Evolutionary conservation across 2,329 filamentous ascomycete species (phyloP).

Genomic region (Hysterium pulicare): DNA sequence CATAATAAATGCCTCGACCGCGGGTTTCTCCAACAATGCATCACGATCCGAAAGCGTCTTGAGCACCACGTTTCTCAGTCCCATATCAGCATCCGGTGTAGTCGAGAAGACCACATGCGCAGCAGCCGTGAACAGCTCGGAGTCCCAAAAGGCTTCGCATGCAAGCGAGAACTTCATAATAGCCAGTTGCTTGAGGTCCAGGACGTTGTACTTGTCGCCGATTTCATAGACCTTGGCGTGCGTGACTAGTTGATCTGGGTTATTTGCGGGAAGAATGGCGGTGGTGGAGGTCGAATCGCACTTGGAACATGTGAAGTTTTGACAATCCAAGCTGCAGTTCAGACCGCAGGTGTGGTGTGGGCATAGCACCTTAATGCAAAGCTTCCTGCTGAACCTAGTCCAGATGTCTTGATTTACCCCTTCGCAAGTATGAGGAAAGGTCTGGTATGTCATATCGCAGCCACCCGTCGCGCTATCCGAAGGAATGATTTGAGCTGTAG

Average conservation of each 20-base stretch:
- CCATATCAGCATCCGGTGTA: neutral
- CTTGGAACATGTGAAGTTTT: conserved; percentile 1
- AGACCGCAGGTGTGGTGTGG: conserved; percentile 3
- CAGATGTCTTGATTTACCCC: too few species aligned
- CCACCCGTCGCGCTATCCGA: too few species aligned
- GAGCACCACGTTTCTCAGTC: neutral
- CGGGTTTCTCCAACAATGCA: neutral
- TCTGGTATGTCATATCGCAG: too few species aligned
- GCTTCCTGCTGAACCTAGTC: too few species aligned
- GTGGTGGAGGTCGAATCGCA: conserved; percentile 1
- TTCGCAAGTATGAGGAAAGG: too few species aligned
- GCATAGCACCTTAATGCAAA: too few species aligned
- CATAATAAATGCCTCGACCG: neutral
- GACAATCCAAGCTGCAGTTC: conserved; percentile 1
- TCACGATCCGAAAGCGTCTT: neutral
- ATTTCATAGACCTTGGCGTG: neutral
- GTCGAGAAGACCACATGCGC: neutral
- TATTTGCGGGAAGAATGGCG: too few species aligned
- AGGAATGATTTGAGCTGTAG: too few species aligned
- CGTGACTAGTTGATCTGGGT: neutral
- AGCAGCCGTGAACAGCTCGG: neutral
- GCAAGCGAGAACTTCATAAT: neutral
- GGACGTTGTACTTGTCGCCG: neutral
- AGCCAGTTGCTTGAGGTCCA: neutral
- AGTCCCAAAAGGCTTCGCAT: neutral